Conservation (phyloP, 768 basidiomycete genomes). For the Tulasnella sp. region DNA sequence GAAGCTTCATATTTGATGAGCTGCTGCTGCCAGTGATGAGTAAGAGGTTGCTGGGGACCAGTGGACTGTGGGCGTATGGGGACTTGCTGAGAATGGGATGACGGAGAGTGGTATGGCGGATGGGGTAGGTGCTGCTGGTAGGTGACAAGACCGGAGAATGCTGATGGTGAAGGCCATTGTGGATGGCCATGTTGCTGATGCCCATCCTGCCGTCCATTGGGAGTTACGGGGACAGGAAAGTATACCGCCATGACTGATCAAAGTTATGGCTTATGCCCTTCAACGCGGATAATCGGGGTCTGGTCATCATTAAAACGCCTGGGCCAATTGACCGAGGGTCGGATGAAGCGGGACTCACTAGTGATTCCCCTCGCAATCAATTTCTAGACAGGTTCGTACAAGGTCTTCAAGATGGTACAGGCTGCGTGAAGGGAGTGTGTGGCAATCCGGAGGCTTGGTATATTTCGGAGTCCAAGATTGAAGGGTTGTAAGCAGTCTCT, state of each 20-base stretch:
- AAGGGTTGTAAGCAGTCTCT: too few relatives aligned
- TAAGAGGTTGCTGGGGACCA: constrained; percentile 17
- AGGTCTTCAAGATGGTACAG: too few relatives aligned
- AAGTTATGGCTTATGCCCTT: background rate
- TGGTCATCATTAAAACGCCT: background rate
- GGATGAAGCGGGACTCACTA: too few relatives aligned
- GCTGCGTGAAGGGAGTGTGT: too few relatives aligned
- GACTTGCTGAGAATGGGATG: constrained; percentile 70
- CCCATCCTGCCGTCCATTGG: constrained; percentile 14
- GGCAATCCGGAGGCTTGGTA: too few relatives aligned
- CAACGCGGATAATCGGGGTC: background rate
- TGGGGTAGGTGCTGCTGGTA: constrained; percentile 25
- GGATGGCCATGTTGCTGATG: background rate
- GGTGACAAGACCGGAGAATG: constrained; percentile 9
- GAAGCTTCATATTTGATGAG: constrained; percentile 73
- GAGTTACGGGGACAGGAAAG: constrained; percentile 15
- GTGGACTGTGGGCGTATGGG: constrained; percentile 40
- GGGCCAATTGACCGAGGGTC: background rate
- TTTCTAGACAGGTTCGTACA: too few relatives aligned
- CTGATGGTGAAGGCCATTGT: constrained; percentile 11
- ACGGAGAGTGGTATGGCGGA: constrained; percentile 38
- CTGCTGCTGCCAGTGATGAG: constrained; percentile 80
- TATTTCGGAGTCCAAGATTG: too few relatives aligned
- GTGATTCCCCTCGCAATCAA: too few relatives aligned
- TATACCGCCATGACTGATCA: constrained; percentile 10